Evolutionary conservation across 2,329 filamentous ascomycete genomes (phyloP), one percentile per base, ranked within the genome.

Genomic region (Cladosporium cucumerinum): DNA sequence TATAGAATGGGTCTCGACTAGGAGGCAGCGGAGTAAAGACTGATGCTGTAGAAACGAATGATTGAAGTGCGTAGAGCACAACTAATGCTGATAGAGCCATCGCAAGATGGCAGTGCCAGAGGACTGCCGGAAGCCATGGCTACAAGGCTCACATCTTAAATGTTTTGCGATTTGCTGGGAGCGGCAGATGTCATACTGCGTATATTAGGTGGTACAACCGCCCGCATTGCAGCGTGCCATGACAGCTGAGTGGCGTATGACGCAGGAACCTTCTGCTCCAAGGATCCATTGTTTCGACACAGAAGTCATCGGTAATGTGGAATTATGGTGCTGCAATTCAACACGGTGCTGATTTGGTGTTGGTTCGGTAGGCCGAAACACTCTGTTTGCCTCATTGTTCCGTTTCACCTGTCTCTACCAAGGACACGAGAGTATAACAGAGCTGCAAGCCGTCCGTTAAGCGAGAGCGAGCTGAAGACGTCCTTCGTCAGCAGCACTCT

Each of bases 1-100:
- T 70, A 62, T 79, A 79, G 70, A 73, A 79, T 5, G 76, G 75
- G 62, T 79, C 77, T 57, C 74, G 58, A 26, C 70, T 74, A n/a
- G 77, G 77, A 14, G 73, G 73, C 0, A 77, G 49, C 10, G 71
- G 66, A 18, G 43, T 30, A 16, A 58, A 39, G 23, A 21, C 10
- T 32, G 61, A 30, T 51, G 23, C 59, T 25, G 48, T 32, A 57
- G 30, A 23, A 14, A 7, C 32, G 8, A 34, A 23, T 26, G 30
- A 57, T 11, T n/a, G 16, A 30, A 57, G 30, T 26, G 21, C 32
- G 28, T 16, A 36, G 32, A 57, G 32, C 54, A 57, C 21, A 16
- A 39, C 21, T 12, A 23, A 23, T 12, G 54, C 30, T 23, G 54
- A 11, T 12, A n/a, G 12, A 32, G 28, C 16, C 51, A 54, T 54